Percentiles rank a stretch among this genome's conserved stretches.
Evolutionary conservation across 1,139 yeast genomes (phyloP).

Genomic region (Saccharomyces pastorianus): DNA sequence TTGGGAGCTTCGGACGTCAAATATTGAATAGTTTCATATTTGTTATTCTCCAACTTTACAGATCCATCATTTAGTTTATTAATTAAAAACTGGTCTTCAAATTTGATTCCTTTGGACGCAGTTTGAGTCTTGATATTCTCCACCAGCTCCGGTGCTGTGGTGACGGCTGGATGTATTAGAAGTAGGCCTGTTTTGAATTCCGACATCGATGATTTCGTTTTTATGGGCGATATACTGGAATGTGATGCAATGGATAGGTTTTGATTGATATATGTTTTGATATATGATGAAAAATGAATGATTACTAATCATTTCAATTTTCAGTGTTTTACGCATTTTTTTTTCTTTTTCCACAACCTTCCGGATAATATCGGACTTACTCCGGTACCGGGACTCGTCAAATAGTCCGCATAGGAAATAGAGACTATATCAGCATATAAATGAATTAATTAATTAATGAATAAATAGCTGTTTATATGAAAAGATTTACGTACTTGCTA

Average conservation of each 20-base stretch:
- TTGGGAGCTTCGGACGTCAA: constrained; percentile 46
- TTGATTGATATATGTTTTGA: neutral
- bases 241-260: neutral
- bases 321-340: neutral
- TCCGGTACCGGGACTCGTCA: neutral
- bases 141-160: constrained; percentile 48
- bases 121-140: constrained; percentile 34
- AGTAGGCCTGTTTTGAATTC: constrained; percentile 36
- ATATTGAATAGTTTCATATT: constrained; percentile 47
- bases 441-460: neutral
- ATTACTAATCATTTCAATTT: neutral
- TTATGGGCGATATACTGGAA: neutral
- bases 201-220: constrained; percentile 7
- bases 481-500: neutral
- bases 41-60: constrained; percentile 40
- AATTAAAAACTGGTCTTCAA: constrained; percentile 38
- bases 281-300: neutral
- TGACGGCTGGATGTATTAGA: constrained; percentile 66
- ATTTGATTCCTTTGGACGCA: constrained; percentile 18
- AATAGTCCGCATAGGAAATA: neutral
- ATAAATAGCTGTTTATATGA: neutral
- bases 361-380: constrained; percentile 3
- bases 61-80: constrained; percentile 58
- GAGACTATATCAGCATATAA: neutral
- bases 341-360: constrained; percentile 5